Percentiles rank a stretch among this genome's conserved stretches.
These are phyloP conservation scores for Capsicum chinense DNA, from an alignment of 257 asterid species.

Conservation along the genomic window DNA sequence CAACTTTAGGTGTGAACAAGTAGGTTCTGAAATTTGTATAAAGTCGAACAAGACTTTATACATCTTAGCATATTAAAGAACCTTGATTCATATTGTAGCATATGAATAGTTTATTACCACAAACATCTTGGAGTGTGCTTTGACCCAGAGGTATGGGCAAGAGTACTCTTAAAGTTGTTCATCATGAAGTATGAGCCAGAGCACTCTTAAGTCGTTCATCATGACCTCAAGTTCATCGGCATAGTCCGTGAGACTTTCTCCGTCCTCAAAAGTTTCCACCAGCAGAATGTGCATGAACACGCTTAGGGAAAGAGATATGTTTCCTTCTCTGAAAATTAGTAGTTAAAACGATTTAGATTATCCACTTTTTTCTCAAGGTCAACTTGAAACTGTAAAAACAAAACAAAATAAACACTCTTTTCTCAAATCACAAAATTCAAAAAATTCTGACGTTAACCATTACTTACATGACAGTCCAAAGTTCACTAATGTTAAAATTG, in stretches of 20 bases:
- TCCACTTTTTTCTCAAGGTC: slow-evolving; percentile 89
- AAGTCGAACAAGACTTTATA: too few relatives aligned
- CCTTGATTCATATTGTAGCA: too few relatives aligned
- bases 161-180: too few relatives aligned
- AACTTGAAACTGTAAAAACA: slow-evolving; percentile 57
- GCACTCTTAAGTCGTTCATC: slow-evolving; percentile 66
- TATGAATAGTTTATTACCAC: slow-evolving; percentile 48
- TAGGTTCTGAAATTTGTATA: too few relatives aligned
- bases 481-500: slow-evolving; percentile 29
- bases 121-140: slow-evolving; percentile 83
- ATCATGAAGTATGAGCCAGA: slow-evolving; percentile 59
- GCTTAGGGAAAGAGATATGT: slow-evolving; percentile 86
- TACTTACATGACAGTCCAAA: too few relatives aligned
- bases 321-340: slow-evolving; percentile 76
- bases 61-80: too few relatives aligned
- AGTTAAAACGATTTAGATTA: slow-evolving; percentile 77
- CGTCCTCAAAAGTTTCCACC: slow-evolving; percentile 85
- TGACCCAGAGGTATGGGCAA: slow-evolving; percentile 40
- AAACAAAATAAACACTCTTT: too few relatives aligned
- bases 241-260: slow-evolving; percentile 73
- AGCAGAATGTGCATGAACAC: slow-evolving; percentile 83
- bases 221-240: slow-evolving; percentile 61
- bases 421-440: too few relatives aligned
- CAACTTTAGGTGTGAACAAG: too few relatives aligned
- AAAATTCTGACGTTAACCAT: too few relatives aligned